These are phyloP conservation scores for Phytophthora hibernalis DNA, from an alignment of 352 stramenopile genomes.

Conservation along the genomic window DNA sequence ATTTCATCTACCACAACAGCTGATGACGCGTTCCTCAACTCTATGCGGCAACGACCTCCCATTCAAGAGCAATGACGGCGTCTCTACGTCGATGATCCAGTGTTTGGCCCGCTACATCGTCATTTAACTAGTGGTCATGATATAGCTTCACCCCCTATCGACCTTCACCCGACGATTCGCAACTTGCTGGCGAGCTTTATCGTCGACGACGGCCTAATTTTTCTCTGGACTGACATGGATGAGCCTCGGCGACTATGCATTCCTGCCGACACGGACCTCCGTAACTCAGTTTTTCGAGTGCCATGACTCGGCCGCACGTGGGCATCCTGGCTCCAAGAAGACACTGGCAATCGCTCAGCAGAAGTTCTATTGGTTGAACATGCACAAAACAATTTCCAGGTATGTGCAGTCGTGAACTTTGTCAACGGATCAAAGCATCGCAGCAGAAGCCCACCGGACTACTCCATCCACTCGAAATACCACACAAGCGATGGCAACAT, in stretches of 20 bases:
- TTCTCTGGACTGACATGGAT: neutral
- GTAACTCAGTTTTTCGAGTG: neutral
- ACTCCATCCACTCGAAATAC: neutral
- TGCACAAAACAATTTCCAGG: neutral
- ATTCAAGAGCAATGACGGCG: neutral
- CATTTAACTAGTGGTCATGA: neutral
- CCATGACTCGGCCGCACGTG: neutral
- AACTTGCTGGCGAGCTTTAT: neutral
- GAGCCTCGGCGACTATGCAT: neutral
- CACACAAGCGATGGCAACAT: neutral
- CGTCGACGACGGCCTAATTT: neutral
- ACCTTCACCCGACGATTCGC: neutral
- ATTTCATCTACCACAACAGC: neutral
- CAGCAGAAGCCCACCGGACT: neutral
- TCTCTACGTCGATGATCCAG: neutral
- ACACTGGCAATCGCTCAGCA: neutral
- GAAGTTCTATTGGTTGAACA: constrained; percentile 4
- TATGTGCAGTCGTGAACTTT: neutral
- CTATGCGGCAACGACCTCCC: neutral
- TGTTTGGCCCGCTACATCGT: neutral
- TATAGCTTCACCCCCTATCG: too few species aligned
- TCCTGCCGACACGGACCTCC: neutral
- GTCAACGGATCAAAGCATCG: neutral
- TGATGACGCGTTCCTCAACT: neutral
- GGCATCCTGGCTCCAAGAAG: neutral